These are phyloP conservation scores for Talaromyces albobiverticillius DNA, from an alignment of 2,329 filamentous ascomycete species.

Conservation along the genomic window DNA sequence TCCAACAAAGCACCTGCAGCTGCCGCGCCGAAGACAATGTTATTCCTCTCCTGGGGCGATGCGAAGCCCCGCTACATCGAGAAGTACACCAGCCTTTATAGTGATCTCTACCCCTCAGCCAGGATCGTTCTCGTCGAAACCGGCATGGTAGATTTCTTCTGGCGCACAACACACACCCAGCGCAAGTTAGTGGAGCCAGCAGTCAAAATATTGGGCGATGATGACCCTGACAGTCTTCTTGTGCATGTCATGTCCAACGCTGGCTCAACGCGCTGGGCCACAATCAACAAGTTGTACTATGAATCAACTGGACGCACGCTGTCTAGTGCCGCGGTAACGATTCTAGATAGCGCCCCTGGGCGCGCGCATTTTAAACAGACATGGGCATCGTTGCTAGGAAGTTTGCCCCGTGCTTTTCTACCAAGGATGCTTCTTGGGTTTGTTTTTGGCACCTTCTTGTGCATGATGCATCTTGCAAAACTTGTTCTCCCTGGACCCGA, in stretches of 20 bases:
- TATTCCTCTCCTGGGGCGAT: not conserved
- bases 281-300: not conserved
- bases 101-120: not conserved
- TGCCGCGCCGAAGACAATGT: not conserved
- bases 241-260: constrained; percentile 5
- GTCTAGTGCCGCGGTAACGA: not conserved
- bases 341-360: constrained; percentile 6
- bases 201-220: not conserved
- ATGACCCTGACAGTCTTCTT: not conserved
- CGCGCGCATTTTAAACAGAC: constrained; percentile 4
- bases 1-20: not conserved
- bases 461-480: not conserved
- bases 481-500: not conserved
- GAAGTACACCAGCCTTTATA: constrained; percentile 2
- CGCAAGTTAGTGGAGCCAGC: not conserved
- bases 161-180: not conserved
- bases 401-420: not conserved
- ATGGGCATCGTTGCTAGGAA: not conserved
- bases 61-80: not conserved
- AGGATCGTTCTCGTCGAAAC: not conserved
- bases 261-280: not conserved
- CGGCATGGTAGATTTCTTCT: not conserved
- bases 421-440: constrained; percentile 2
- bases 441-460: not conserved
- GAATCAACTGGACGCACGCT: not conserved